Evolutionary conservation across 2,329 filamentous ascomycete species (phyloP).

Genomic region (Byssothecium circinans): DNA sequence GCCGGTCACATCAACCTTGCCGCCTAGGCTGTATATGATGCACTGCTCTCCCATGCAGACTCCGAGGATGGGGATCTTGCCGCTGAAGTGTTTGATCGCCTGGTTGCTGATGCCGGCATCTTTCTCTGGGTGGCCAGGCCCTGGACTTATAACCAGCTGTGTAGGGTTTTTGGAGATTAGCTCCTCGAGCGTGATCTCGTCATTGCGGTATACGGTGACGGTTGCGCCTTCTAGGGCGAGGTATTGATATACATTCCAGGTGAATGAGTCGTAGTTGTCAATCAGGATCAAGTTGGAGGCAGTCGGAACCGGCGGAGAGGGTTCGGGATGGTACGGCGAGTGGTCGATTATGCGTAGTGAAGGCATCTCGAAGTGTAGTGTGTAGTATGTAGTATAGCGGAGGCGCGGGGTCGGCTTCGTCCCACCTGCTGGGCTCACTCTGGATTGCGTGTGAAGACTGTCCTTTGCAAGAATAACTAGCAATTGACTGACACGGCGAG

Average conservation of each 20-base stretch:
- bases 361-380: constrained; percentile 44
- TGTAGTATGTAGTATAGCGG: too few species aligned
- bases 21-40: constrained; percentile 92
- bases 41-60: constrained; percentile 99
- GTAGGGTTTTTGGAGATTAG: constrained; percentile 83
- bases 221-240: constrained; percentile 91
- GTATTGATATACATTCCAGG: constrained; percentile 99
- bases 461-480: not conserved
- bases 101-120: constrained; percentile 94
- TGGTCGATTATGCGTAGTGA: constrained; percentile 67
- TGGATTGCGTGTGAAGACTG: too few species aligned
- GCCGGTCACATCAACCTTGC: constrained; percentile 86
- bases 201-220: constrained; percentile 88
- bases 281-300: constrained; percentile 93
- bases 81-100: constrained; percentile 86
- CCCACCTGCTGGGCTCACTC: too few species aligned
- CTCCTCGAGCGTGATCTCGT: constrained; percentile 84
- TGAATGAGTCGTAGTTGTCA: constrained; percentile 99
- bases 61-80: constrained; percentile 94
- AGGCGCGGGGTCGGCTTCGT: too few species aligned
- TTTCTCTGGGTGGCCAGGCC: constrained; percentile 86
- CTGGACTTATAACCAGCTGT: constrained; percentile 91
- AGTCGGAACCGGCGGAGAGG: constrained; percentile 70
- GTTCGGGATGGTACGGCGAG: constrained; percentile 81
- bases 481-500: not conserved